phyloP scores from a whole-genome alignment of 305 asterid species.

The Plantago lanceolata region DNA sequence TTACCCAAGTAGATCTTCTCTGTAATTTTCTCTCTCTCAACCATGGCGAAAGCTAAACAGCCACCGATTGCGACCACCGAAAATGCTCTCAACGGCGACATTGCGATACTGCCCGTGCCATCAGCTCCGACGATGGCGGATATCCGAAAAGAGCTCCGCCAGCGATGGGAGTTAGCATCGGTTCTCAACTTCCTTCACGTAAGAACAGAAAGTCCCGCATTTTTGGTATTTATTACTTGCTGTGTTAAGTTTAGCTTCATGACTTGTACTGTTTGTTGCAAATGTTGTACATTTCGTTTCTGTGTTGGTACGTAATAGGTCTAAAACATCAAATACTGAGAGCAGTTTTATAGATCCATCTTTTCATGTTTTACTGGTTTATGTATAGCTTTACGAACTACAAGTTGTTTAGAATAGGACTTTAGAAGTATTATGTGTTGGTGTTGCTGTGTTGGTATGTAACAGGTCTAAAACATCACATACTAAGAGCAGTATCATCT shows the following conservation, averaged over 20 bases:
- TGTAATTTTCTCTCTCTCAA: neutral
- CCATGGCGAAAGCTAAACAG: slow-evolving; percentile 25
- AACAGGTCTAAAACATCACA: too few species aligned
- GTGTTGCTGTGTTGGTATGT: neutral
- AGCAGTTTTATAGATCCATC: too few species aligned
- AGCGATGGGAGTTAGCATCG: slow-evolving; percentile 91
- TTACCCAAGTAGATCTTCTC: slow-evolving; percentile 8
- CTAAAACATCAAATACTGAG: too few species aligned
- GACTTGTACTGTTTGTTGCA: neutral
- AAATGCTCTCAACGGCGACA: slow-evolving; percentile 22
- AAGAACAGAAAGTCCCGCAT: slow-evolving; percentile 11
- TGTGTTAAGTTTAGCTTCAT: neutral
- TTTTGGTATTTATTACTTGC: neutral
- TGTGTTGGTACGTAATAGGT: neutral
- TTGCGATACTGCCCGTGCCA: neutral
- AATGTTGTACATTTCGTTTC: neutral
- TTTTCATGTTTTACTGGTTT: too few species aligned
- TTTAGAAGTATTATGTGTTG: too few species aligned
- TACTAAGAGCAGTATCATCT: too few species aligned
- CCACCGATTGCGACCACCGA: slow-evolving; percentile 19
- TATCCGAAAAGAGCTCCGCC: slow-evolving; percentile 53
- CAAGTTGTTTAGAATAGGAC: too few species aligned
- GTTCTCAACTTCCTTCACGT: slow-evolving; percentile 79
- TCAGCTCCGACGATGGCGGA: slow-evolving; percentile 18
- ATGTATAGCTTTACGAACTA: too few species aligned